Conservation (phyloP, 108 stramenopile species). For the Nitzschia sp. region DNA sequence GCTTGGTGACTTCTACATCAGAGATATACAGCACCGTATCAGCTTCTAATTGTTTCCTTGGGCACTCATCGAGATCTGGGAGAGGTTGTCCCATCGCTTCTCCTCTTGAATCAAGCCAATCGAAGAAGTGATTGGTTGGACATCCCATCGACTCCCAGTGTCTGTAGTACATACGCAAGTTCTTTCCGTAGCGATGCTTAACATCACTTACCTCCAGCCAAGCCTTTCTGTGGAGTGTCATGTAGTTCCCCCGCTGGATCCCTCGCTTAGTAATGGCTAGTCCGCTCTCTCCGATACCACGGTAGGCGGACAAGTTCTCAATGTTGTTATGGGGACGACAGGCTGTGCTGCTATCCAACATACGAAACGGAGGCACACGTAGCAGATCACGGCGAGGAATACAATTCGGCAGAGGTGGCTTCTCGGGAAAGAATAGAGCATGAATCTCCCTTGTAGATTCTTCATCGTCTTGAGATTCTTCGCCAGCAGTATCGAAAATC, state of each 20-base stretch:
- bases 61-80: conserved; percentile 59
- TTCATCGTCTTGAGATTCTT: conserved; percentile 39
- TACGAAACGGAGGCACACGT: neutral
- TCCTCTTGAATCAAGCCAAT: conserved; percentile 77
- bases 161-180: conserved; percentile 81
- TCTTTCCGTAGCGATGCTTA: conserved; percentile 86
- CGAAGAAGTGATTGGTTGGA: conserved; percentile 75
- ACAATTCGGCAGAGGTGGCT: neutral
- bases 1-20: conserved; percentile 51
- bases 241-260: conserved; percentile 60
- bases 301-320: conserved; percentile 40
- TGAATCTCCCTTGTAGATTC: conserved; percentile 9
- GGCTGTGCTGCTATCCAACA: neutral
- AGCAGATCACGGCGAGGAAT: neutral
- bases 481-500: conserved; percentile 63
- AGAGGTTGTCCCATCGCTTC: conserved; percentile 54
- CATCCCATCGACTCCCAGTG: conserved; percentile 69
- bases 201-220: conserved; percentile 84
- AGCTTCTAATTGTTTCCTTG: conserved; percentile 61
- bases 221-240: conserved; percentile 67
- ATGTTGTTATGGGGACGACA: neutral
- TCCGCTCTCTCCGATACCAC: conserved; percentile 53
- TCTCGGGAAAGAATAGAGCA: neutral
- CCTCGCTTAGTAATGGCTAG: conserved; percentile 68
- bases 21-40: conserved; percentile 78